Evolutionary conservation across 2,329 filamentous ascomycete species (phyloP), one percentile per base, ranked within the genome.

Genomic region (Pseudogymnoascus sp.): DNA sequence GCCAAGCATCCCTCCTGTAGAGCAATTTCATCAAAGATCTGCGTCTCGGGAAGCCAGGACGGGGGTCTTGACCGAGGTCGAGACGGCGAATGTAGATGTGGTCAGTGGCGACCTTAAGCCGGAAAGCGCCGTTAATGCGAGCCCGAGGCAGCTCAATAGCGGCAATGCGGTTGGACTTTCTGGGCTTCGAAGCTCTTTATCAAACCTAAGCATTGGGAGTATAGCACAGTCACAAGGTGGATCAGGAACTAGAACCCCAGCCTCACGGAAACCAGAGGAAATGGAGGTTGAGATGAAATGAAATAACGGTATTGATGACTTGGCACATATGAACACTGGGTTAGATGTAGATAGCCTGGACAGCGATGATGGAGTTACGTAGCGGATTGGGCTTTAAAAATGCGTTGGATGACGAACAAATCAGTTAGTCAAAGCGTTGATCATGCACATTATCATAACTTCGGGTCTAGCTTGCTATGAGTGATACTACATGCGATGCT

Each of bases 201-300:
- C 77, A 6, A 75, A 71, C n/a, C 62, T 81, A 60, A 72, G 74
- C 1, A 69, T 80, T 20, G 68, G 73, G 12, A 68, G 70, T 37
- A 70, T 68, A 37, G 72, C 69, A 20, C 71, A 71, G 20, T 66
- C 59, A 18, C 37, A 63, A 7, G 66, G 64, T 12, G 63, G 69
- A 35, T 53, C 15, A 20, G 47, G 14, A 67, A 66, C 33, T 69
- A 67, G 36, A 70, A 64, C 61, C 68, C 68, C 38, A 62, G 62
- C 12, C 68, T 63, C 60, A 61, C 58, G 50, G 66, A 66, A 59
- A 64, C 64, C 57, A 64, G 60, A 66, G 59, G 71, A 73, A 60
- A 72, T 80, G 72, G 77, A 78, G 63, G 74, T 81, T 37, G 79
- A 81, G 67, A 79, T 81, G 78, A 75, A 78, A 66, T 80, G 47